Base-by-base conservation (phyloP, 768 basidiomycete genomes). In the Coprinopsis cinerea region DNA sequence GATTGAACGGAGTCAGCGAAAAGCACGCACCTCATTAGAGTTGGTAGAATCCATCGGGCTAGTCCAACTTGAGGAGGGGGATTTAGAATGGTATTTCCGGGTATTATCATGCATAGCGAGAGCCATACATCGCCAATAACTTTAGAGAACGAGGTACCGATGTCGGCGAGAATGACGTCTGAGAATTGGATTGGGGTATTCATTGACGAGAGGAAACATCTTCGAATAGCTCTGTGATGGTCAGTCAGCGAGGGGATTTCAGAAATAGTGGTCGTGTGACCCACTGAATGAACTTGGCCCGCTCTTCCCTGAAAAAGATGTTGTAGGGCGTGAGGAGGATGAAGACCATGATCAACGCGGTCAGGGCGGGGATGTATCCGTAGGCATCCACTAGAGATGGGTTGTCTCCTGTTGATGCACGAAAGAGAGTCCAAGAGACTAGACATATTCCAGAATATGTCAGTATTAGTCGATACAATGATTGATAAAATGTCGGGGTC, bases 111-210 rank as follows among this genome's bases (percentile, higher is more conserved):
- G 61, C 78, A 83, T 15, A 85, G 57, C 3, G 90, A 92, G 37
- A 97, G 70, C 91, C 91, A 97, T 35, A 93, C 69, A 60, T 98
- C 96, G 11, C 95, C 95, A 17, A 97, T 71, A 34, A 99, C 92
- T 70, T 96, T 97, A 28, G 96, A 94, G 60, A 90, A 95, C 1
- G 94, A 97, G 1, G 96, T 99, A 60, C 94, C 79, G 53, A 98
- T 81, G 74, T 98, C 96, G 52, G 95, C 94, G 51, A 95, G 82
- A 37, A 98, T 79, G 20, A 99, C 82, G 63, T 99, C 96, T 24
- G 83, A 82, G 67, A 99, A 99, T 63, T 84, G 82, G 34, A 92
- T 74, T 3, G 85, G 79, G 35, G 73, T 71, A 46, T 74, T 71
- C 34, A 72, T 59, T 1, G 80, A 68, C n/a, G 86, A 78, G 44